These are phyloP conservation scores for Phytophthora litchii DNA, from an alignment of 352 stramenopile species.

Conservation along the genomic window DNA sequence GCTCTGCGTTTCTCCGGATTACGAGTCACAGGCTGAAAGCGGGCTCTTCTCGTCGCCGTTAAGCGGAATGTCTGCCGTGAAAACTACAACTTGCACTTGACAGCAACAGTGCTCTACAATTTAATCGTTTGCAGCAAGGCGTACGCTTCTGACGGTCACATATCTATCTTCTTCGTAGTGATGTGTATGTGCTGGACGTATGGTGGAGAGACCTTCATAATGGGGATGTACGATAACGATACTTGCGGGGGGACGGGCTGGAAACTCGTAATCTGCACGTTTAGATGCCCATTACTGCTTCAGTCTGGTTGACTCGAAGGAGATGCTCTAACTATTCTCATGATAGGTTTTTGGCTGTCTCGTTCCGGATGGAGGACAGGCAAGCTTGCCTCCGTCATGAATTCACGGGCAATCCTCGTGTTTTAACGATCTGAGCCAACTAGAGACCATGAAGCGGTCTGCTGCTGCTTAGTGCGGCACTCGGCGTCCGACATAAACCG, in stretches of 20 bases:
- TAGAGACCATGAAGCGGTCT: not conserved
- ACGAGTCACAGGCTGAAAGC: conserved; percentile 11
- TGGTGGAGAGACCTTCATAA: conserved; percentile 1
- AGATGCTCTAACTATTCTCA: conserved; percentile 11
- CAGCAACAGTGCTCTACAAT: not conserved
- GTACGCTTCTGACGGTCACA: not conserved
- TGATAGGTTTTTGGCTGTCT: conserved; percentile 27
- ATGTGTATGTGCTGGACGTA: not conserved
- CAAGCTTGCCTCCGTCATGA: too few species aligned
- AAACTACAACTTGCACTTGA: conserved; percentile 14
- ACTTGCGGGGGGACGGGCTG: not conserved
- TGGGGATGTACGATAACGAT: conserved; percentile 19
- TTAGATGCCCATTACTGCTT: conserved; percentile 33
- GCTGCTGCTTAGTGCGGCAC: not conserved
- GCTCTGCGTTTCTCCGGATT: conserved; percentile 33
- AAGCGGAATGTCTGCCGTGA: conserved; percentile 12
- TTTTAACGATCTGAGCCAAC: not conserved
- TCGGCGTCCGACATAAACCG: not conserved
- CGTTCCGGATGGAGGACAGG: conserved; percentile 19
- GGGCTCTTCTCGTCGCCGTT: conserved; percentile 18
- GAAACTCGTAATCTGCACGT: conserved; percentile 15
- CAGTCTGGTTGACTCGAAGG: conserved; percentile 3
- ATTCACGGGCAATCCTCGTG: not conserved
- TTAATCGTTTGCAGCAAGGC: not conserved
- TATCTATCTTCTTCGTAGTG: not conserved